Percentiles rank a stretch among this genome's conserved stretches.
These are phyloP conservation scores for Pichia sp. DNA, from an alignment of 1,139 yeast genomes.

Conservation along the genomic window DNA sequence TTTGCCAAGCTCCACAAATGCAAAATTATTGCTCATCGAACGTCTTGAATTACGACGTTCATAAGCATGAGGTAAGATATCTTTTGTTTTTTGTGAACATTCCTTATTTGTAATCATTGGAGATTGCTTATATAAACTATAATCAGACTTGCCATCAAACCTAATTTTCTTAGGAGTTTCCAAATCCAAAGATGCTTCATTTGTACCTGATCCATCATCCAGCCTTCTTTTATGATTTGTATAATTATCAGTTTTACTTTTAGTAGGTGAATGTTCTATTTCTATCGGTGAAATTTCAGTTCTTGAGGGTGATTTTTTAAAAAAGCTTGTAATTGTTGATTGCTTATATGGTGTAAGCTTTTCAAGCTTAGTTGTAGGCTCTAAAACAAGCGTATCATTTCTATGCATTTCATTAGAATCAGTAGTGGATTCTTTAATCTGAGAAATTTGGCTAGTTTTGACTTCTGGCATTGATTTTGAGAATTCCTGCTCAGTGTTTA, in stretches of 20 bases:
- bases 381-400: not conserved
- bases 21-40: not conserved
- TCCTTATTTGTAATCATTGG: not conserved
- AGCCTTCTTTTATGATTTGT: not conserved
- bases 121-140: not conserved
- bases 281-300: not conserved
- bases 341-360: slow-evolving; percentile 5
- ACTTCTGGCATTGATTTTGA: not conserved
- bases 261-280: not conserved
- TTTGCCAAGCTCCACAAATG: slow-evolving; percentile 13
- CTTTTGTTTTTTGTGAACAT: not conserved
- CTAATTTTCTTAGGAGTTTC: not conserved
- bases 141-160: not conserved
- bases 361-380: not conserved
- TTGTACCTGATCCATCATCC: not conserved
- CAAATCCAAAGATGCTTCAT: not conserved
- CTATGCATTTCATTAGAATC: not conserved
- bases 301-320: slow-evolving; percentile 10
- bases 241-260: not conserved
- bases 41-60: slow-evolving; percentile 8
- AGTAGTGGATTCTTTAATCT: not conserved
- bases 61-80: not conserved
- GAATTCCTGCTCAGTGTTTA: not conserved
- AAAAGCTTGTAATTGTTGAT: slow-evolving; percentile 11
- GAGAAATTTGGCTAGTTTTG: not conserved